phyloP scores from a whole-genome alignment of 2,329 filamentous ascomycete genomes.

The Aspergillus sp. region DNA sequence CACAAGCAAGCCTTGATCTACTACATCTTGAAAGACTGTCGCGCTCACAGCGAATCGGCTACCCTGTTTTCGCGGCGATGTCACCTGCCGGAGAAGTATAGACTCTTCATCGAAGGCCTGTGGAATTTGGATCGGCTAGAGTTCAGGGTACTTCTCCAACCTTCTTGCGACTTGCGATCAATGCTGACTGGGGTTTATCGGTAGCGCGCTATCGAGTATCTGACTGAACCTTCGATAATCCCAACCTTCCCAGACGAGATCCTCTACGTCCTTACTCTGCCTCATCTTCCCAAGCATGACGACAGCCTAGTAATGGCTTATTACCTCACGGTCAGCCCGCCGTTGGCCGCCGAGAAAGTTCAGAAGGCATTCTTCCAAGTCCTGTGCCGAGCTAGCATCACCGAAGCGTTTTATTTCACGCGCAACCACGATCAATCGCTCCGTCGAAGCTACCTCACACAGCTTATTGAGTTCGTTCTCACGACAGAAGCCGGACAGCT shows the following conservation, averaged over 20 bases:
- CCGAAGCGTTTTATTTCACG: conserved; percentile 72
- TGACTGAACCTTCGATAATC: conserved; percentile 75
- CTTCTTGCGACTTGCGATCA: neutral
- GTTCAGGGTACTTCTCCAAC: conserved; percentile 55
- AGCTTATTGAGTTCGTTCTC: conserved; percentile 62
- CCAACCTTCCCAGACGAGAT: conserved; percentile 85
- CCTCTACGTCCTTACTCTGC: conserved; percentile 63
- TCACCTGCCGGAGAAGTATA: conserved; percentile 72
- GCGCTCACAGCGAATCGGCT: conserved; percentile 51
- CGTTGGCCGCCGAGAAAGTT: conserved; percentile 63
- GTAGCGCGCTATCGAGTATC: conserved; percentile 68
- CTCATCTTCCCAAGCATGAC: conserved; percentile 58
- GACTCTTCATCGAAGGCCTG: conserved; percentile 76
- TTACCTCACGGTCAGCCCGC: conserved; percentile 72
- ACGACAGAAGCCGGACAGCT: conserved; percentile 35
- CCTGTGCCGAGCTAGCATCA: conserved; percentile 64
- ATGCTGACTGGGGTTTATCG: conserved; percentile 10
- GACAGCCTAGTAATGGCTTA: conserved; percentile 71
- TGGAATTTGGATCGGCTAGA: conserved; percentile 76
- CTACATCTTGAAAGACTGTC: conserved; percentile 77
- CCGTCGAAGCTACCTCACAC: conserved; percentile 65
- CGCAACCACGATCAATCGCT: conserved; percentile 62
- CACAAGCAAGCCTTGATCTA: conserved; percentile 82
- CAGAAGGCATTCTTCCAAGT: conserved; percentile 68
- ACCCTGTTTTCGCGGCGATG: conserved; percentile 61